Conservation (phyloP, 108 stramenopile genomes). For the Epithemia pelagica region DNA sequence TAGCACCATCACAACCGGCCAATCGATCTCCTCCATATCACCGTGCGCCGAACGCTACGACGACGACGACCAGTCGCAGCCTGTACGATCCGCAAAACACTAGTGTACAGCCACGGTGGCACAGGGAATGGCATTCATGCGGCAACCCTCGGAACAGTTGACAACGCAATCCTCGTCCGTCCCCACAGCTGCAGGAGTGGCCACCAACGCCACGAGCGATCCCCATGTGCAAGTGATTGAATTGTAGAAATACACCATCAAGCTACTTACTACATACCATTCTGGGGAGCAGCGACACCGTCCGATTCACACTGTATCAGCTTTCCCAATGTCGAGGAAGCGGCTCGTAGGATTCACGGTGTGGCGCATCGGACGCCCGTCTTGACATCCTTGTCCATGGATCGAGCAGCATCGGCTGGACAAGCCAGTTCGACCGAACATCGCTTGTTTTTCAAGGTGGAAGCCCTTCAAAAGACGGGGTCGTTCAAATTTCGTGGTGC, state of each 20-base stretch:
- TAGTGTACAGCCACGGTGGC: background rate
- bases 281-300: too few relatives aligned
- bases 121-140: background rate
- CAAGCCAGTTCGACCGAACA: background rate
- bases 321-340: conserved; percentile 19
- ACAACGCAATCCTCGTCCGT: background rate
- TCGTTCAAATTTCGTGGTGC: conserved; percentile 87
- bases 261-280: too few relatives aligned
- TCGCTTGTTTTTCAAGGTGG: conserved; percentile 58
- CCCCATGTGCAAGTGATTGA: background rate
- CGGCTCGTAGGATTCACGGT: conserved; percentile 20
- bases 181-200: too few relatives aligned
- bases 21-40: too few relatives aligned
- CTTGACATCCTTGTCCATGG: conserved; percentile 19
- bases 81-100: background rate
- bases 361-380: conserved; percentile 39
- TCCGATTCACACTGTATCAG: conserved; percentile 23
- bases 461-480: conserved; percentile 73
- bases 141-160: background rate
- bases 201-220: too few relatives aligned
- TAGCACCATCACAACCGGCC: background rate
- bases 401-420: background rate
- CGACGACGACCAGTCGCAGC: background rate
- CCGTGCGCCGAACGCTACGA: too few relatives aligned
- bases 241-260: background rate